Evolutionary conservation across 2,329 filamentous ascomycete genomes (phyloP), one percentile per base, ranked within the genome.

Genomic region (Cercospora canescens): DNA sequence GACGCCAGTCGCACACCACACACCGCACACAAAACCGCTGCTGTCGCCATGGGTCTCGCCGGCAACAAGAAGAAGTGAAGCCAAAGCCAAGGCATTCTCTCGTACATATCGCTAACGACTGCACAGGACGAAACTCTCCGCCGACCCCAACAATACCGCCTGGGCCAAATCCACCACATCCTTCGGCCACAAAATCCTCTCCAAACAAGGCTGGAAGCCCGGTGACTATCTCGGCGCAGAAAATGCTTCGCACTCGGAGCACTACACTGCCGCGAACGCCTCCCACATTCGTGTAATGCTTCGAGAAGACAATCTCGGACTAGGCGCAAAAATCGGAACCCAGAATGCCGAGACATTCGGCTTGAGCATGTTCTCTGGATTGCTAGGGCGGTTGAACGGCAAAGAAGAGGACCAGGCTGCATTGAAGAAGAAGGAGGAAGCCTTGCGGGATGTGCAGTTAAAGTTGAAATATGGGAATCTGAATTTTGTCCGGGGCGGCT

Each of bases 121-220:
- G 30, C 67, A 71, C 72, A 88, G 86, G 73, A 84, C 84, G 56
- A 96, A 94, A 81, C 89, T 98, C 76, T 91, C 90, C 71, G 86
- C 91, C 77, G 95, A 99, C 80, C 95, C 95, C 7, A 97, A 98
- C 81, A 99, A 98, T 79, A 97, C 92, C 56, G 88, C 87, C 85
- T 99, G 95, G 95, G 89, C 90, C 64, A 89, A 90, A 74, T 90
- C 94, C 77, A 92, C 90, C 70, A 86, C 86, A 64, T 89, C 88
- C 62, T 98, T 95, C 78, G 95, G 95, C 72, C 94, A 97, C 78
- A 92, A 89, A 76, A 94, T 98, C 72, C 88, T 99, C 75, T 88
- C 89, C 58, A 85, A 90, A 16, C 93, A 97, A 75, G 95, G 95
- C 70, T 99, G 95, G 95, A 86, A 89, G 67, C 93, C 94, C 0